These are phyloP conservation scores for Capronia coronata DNA, from an alignment of 2,329 filamentous ascomycete genomes.

Conservation along the genomic window DNA sequence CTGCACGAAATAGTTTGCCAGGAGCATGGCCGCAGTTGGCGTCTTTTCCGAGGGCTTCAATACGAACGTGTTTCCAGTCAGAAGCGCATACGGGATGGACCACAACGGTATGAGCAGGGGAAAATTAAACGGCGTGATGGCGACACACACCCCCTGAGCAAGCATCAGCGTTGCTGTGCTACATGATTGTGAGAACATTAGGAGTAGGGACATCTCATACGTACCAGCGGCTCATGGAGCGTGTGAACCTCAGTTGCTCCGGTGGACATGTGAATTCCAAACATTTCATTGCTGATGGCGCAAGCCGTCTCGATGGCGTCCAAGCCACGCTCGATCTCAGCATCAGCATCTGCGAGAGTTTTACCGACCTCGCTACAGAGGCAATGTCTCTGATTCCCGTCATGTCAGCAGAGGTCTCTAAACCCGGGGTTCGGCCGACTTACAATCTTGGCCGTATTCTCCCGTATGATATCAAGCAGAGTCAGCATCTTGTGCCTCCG, in stretches of 20 bases:
- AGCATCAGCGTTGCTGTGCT: too few species aligned
- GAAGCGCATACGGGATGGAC: conserved; percentile 60
- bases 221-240: conserved; percentile 60
- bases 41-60: conserved; percentile 64
- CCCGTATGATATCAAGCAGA: neutral
- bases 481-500: conserved; percentile 23
- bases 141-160: conserved; percentile 56
- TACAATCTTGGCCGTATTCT: neutral
- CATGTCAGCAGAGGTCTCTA: too few species aligned
- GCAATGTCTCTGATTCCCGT: too few species aligned
- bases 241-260: conserved; percentile 47
- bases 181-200: too few species aligned
- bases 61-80: conserved; percentile 67
- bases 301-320: conserved; percentile 30
- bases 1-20: conserved; percentile 45
- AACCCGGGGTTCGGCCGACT: too few species aligned
- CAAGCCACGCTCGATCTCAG: conserved; percentile 29
- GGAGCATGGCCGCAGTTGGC: conserved; percentile 48
- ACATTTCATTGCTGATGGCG: conserved; percentile 28
- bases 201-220: too few species aligned
- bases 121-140: conserved; percentile 66
- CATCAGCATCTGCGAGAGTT: conserved; percentile 28
- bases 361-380: conserved; percentile 28
- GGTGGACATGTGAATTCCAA: conserved; percentile 16
- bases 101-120: conserved; percentile 60